Base-by-base conservation (phyloP, 177 flowering plant genomes). In the Telopea speciosissima region DNA sequence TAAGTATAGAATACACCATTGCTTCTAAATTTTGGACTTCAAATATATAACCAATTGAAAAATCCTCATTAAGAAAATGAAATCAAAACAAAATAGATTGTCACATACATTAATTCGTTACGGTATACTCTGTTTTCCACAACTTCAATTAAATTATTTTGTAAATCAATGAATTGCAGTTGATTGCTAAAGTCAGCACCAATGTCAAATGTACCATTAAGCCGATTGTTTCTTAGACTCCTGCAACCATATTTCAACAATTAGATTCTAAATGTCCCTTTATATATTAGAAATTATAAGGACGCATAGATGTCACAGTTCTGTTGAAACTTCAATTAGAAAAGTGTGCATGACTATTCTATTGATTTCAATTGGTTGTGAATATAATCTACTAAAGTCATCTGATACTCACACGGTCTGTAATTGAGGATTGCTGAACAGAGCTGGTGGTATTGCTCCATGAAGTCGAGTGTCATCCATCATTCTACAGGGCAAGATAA, bases 341-440 rank as follows among this genome's bases (percentile, higher is more conserved):
- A 65, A 3, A 16, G 19, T 36, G 49, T 33, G 17, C 28, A 62
- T 62, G 33, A 31, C 33, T 24, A 24, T 44, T 5, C 21, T 13
- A 24, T 24, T 10, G 7, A 62, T 24, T 25, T 60, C 23, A 60
- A 23, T 24, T 22, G 1, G 24, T 61, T 8, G 23, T 22, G 3
- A 7, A 13, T 7, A 3, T 17, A 10, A 11, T 44, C 19, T 59
- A 36, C 54, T 49, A 0, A 16, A 24, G n/a, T 64, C 25, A 60
- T 72, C 22, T 44, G 45, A 59, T 67, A 75, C 90, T 85, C 72
- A 89, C 94, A 88, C 82, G 24, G 77, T 81, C 79, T 88, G 85
- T 44, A 89, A 71, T 31, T 74, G 68, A 61, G 86, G 76, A 68
- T 82, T 78, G 91, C 90, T 73, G 86, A 49, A 49, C 54, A 49